Base-by-base conservation (phyloP, 1,139 yeast species). In the Meyerozyma elateridarum region DNA sequence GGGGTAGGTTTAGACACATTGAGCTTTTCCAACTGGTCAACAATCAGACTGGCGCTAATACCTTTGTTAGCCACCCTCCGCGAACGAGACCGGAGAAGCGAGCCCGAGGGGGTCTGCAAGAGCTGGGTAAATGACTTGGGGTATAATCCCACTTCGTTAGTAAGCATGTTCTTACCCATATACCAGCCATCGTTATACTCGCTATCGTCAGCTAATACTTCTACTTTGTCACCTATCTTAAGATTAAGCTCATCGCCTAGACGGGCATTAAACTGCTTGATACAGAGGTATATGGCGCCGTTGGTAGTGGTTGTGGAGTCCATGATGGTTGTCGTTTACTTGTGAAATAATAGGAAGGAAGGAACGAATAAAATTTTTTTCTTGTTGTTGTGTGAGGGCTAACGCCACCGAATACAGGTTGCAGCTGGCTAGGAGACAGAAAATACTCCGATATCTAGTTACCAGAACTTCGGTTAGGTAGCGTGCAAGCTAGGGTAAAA, bases 181-280 rank as follows among this genome's bases (percentile, higher is more conserved):
- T 81, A 91, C 99, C 99, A 91, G n/a, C 97, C 97, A 55, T 91
- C 99, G 45, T 85, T 84, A 56, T 84, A 91, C 49, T 85, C 96
- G 40, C 80, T 75, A 57, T 91, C 99, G 54, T 88, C 96, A 27
- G 94, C 87, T 17, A 93, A 72, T 11, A 91, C 88, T 54, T 88
- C 93, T 35, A 93, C 72, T 42, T 77, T 80, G 49, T 91, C 97
- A 16, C 97, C 97, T 16, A 83, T 76, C 31, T 68, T 70, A 42
- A 91, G 67, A 29, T 80, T 76, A 30, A 91, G 65, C 59, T 91
- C 99, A 56, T 93, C 98, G 16, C 87, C 95, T 39, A 89, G 67
- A 33, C 97, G 70, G 32, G 94, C 89, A 33, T 71, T 71, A 58
- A 91, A 91, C 54, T 84, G 91, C 56, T 88, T 93, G 41, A 88